Base-by-base conservation (phyloP, 2,329 filamentous ascomycete species). In the Bipolaris zeicola region DNA sequence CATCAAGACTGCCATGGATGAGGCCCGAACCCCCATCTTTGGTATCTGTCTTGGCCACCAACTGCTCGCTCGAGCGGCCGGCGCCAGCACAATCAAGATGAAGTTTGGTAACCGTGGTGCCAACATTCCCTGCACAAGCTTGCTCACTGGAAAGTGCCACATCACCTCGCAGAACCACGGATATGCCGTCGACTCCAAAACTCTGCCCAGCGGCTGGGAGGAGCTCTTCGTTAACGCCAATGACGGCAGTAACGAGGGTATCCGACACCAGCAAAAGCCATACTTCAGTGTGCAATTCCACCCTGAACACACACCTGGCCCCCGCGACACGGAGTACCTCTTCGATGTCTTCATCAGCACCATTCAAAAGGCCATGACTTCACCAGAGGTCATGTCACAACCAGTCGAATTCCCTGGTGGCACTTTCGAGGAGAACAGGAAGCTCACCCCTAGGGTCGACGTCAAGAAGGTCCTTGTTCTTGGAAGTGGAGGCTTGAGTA, bases 261-360 rank as follows among this genome's bases (percentile, higher is more conserved):
- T 99, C 73, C 89, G 93, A 78, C 92, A 98, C 76, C 81, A 85
- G 46, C 85, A 82, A 76, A 90, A 88, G 71, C 95, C 95, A 49
- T 96, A 94, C 81, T 99, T 99, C 83, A 97, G 92, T 82, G 95
- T 98, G n/a, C 95, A 99, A 76, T 99, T 99, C 81, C 95, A 99
- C 74, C 95, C 95, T 0, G 95, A 99, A 79, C 96, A 93, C 81
- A 96, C 92, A 1, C 95, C 95, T 2, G 95, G 95, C 55, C 95
- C 95, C 49, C 87, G 92, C 34, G 95, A 99, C 75, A 99, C 95
- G 26, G 95, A 99, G 76, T 97, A 91, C 74, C 83, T 99, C 24
- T 99, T 99, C 64, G 93, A 99, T 77, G 92, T 98, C 62, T 99
- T 99, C 81, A 90, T 99, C 73, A 81, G 89, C 78, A 90, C 92